Evolutionary conservation across 768 basidiomycete genomes (phyloP), one percentile per base, ranked within the genome.

Genomic region (Rubroboletus pulcherrimus): DNA sequence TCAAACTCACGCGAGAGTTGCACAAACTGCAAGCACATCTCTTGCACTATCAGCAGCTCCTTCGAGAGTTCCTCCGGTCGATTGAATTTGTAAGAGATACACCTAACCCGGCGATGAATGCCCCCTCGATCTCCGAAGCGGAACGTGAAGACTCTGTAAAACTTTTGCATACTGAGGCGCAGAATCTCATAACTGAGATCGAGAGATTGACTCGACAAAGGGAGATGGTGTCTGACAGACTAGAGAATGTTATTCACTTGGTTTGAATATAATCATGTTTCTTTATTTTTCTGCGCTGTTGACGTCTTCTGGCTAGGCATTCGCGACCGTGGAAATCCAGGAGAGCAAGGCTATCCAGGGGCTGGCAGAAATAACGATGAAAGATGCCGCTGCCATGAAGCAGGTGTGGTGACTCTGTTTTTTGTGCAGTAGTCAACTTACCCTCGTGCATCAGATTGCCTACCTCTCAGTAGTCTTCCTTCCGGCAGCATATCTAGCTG

Each of bases 401-500:
- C 68, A 61, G 63, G 67, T 66, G 30, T 15, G 59, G 15, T 8
- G 5, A 17, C 35, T 30, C 24, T 30, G 1, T 42, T 42, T 35
- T 37, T 33, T 44, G 10, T 30, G 21, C 29, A 26, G 21, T 10
- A 19, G 21, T 35, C 7, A 4, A 30, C 41, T 65, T 12, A 68
- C 11, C n/a, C 21, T 10, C 3, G 15, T 33, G 29, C 8, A 54
- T 77, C 37, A 82, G 64, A 75, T 85, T 30, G 71, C 78, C 0
- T 83, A 82, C 53, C 64, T 86, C 7, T 78, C 82, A 0, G 80
- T 82, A 80, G 54, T 81, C 30, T 86, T 83, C 65, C 72, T 85
- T 19, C 83, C 84, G 1, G 77, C 79, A 9, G 72, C 75, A 11
- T 82, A 80, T 34, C 14, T 71, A 1, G 51, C 71, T n/a, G 69